Base-by-base conservation (phyloP, 257 asterid species). In the Capsicum pubescens region DNA sequence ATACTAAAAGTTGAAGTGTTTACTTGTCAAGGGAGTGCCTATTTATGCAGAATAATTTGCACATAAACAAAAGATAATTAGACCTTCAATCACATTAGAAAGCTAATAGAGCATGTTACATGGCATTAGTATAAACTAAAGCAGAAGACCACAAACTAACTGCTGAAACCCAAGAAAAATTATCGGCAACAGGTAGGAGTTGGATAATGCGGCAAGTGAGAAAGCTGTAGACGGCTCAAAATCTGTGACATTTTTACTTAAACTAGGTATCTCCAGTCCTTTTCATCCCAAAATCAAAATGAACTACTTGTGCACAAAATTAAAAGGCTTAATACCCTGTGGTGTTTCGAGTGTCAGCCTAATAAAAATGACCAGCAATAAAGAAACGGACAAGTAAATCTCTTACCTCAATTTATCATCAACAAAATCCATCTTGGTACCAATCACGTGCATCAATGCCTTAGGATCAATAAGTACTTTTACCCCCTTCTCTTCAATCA, bases 401-500 rank as follows among this genome's bases (percentile, higher is more conserved):
- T 48, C 39, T 82, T 82, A 66, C 83, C 88, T 86, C 19, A 89
- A 63, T 79, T 89, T 89, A 85, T 90, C 89, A 84, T 88, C 91
- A 1, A 90, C 88, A 78, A 88, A 88, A 76, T 90, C 92, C 90
- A 90, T 87, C 84, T 85, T 85, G 44, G 90, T 86, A 52, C 89
- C 91, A 19, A 90, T 80, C 55, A 84, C 93, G 85, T 87, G 91
- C 89, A 89, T 84, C 60, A 86, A 84, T 16, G 90, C 90, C 82
- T 90, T 86, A 0, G 90, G 90, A 81, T 89, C 90, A 86, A 89
- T 82, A 84, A 89, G 85, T 13, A 89, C 83, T 85, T 87, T 89
- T 35, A 89, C 89, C 68, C 89, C 91, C 74, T 87, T 84, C 78
- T 89, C 91, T 86, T 88, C 89, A 32, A 86, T 87, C 84, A 84